Evolutionary conservation across 2,329 filamentous ascomycete genomes (phyloP).

Genomic region (Lecanicillium sp.): DNA sequence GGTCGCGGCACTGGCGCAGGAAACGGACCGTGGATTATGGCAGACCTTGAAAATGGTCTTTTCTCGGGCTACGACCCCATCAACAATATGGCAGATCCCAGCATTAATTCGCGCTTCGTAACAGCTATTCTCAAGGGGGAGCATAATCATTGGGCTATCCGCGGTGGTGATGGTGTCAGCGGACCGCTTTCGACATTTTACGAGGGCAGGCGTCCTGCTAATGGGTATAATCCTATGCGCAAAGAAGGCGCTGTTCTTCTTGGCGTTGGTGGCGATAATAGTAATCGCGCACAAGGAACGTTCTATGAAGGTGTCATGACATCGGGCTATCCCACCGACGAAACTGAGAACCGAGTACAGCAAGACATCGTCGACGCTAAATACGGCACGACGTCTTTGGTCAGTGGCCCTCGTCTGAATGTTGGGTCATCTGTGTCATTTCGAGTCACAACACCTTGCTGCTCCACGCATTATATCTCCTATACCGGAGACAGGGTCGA

Average conservation of each 20-base stretch:
- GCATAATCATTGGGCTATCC: constrained; percentile 50
- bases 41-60: constrained; percentile 59
- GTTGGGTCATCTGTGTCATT: constrained; percentile 46
- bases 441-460: constrained; percentile 47
- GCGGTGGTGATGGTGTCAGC: constrained; percentile 47
- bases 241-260: constrained; percentile 60
- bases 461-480: constrained; percentile 44
- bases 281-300: constrained; percentile 49
- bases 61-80: constrained; percentile 45
- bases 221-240: constrained; percentile 54
- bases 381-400: constrained; percentile 42
- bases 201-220: constrained; percentile 44
- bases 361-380: constrained; percentile 52
- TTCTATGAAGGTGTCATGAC: constrained; percentile 63
- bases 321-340: constrained; percentile 51
- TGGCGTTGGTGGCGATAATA: constrained; percentile 66
- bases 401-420: constrained; percentile 37
- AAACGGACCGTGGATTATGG: constrained; percentile 60
- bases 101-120: constrained; percentile 47
- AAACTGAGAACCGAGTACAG: constrained; percentile 49
- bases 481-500: constrained; percentile 43
- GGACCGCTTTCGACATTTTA: constrained; percentile 52
- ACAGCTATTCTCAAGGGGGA: constrained; percentile 50
- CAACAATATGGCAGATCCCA: constrained; percentile 44
- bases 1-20: constrained; percentile 50